phyloP scores from a whole-genome alignment of 108 stramenopile genomes.

The Chaetoceros tenuissimus region DNA sequence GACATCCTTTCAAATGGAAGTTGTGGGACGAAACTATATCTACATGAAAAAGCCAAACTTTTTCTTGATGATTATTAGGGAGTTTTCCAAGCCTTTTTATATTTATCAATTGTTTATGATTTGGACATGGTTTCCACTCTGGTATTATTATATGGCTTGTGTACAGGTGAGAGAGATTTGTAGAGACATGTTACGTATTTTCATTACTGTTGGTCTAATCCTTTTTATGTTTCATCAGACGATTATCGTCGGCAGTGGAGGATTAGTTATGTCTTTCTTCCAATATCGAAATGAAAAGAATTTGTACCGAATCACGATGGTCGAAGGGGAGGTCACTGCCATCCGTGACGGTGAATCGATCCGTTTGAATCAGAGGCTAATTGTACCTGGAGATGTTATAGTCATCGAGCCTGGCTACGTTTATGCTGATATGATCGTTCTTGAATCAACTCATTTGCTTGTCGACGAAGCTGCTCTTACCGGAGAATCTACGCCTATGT shows the following conservation, averaged over 20 bases:
- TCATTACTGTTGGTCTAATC: background rate
- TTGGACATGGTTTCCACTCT: slow-evolving; percentile 43
- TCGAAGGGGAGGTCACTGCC: slow-evolving; percentile 35
- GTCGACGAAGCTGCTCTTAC: slow-evolving; percentile 61
- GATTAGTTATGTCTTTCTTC: slow-evolving; percentile 29
- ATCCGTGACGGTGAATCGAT: slow-evolving; percentile 32
- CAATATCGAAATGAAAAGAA: slow-evolving; percentile 34
- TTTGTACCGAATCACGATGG: slow-evolving; percentile 33
- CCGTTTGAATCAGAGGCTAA: slow-evolving; percentile 23
- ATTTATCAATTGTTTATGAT: slow-evolving; percentile 57
- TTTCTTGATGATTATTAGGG: slow-evolving; percentile 22
- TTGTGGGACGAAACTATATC: slow-evolving; percentile 41
- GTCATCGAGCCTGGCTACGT: slow-evolving; percentile 27
- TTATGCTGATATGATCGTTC: slow-evolving; percentile 49
- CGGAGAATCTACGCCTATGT: slow-evolving; percentile 51
- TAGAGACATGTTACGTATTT: background rate
- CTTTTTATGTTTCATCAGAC: slow-evolving; percentile 4
- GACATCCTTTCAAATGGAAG: slow-evolving; percentile 16
- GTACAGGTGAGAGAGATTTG: slow-evolving; percentile 15
- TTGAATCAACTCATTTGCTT: slow-evolving; percentile 20
- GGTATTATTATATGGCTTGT: slow-evolving; percentile 60
- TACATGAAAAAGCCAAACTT: slow-evolving; percentile 34
- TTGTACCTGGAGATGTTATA: slow-evolving; percentile 57
- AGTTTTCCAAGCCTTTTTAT: slow-evolving; percentile 54
- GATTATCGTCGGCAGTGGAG: slow-evolving; percentile 27